These are phyloP conservation scores for Pancytospora epiphaga DNA, from an alignment of 371 early-diverging fungal species.

Conservation along the genomic window DNA sequence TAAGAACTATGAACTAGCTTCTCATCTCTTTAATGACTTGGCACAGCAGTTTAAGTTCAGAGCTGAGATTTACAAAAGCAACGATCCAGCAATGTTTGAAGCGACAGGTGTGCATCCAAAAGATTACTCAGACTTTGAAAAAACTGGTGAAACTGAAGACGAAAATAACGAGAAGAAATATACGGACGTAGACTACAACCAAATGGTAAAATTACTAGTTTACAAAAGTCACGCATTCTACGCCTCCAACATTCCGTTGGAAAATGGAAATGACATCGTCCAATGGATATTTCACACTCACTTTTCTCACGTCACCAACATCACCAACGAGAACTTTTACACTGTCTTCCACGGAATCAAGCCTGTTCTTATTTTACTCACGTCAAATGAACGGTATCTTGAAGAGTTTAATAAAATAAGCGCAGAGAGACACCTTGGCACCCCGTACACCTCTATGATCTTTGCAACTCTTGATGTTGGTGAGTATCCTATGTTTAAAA, in stretches of 20 bases:
- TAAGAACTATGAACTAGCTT: constrained; percentile 54
- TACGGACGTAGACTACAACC: constrained; percentile 27
- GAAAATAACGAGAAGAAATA: background rate
- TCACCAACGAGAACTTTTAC: constrained; percentile 60
- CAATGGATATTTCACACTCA: constrained; percentile 62
- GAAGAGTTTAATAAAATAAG: constrained; percentile 54
- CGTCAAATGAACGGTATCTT: constrained; percentile 48
- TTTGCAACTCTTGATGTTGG: constrained; percentile 56
- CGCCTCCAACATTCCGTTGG: constrained; percentile 45
- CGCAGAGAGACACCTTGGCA: constrained; percentile 52
- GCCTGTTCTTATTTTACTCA: constrained; percentile 57
- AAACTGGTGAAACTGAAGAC: background rate
- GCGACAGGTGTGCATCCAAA: constrained; percentile 47
- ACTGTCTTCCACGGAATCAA: constrained; percentile 61
- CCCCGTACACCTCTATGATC: constrained; percentile 55
- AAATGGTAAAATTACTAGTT: constrained; percentile 54
- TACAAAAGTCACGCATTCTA: constrained; percentile 60
- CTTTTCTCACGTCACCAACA: constrained; percentile 59
- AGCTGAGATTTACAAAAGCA: constrained; percentile 57
- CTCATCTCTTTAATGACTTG: constrained; percentile 51
- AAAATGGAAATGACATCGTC: constrained; percentile 49
- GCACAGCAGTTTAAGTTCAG: constrained; percentile 61
- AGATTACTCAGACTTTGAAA: background rate
- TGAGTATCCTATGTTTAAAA: constrained; percentile 58
- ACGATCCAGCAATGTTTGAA: constrained; percentile 51